phyloP scores from a whole-genome alignment of 805 yeast genomes.

The Yarrowia divulgata region DNA sequence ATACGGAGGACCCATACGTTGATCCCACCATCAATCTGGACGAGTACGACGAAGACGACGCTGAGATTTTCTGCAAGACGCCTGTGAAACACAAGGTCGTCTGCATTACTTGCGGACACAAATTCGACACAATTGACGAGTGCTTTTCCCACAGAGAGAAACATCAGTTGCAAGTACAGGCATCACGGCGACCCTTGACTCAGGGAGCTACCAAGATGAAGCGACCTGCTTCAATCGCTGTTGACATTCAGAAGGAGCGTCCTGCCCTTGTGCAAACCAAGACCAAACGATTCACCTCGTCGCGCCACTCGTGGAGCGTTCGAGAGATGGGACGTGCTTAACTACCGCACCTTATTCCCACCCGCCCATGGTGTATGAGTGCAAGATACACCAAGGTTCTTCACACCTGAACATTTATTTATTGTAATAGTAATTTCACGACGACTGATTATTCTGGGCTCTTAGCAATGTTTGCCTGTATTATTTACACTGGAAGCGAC shows the following conservation, averaged over 20 bases:
- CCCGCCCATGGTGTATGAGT: no score
- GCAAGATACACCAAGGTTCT: background rate
- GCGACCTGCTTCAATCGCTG: slow-evolving; percentile 23
- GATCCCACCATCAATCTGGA: slow-evolving; percentile 36
- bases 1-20: slow-evolving; percentile 24
- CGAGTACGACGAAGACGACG: slow-evolving; percentile 34
- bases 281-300: slow-evolving; percentile 13
- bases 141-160: slow-evolving; percentile 12
- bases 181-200: background rate
- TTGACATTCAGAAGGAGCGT: slow-evolving; percentile 17
- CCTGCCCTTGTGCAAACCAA: slow-evolving; percentile 28
- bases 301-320: slow-evolving; percentile 34
- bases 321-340: slow-evolving; percentile 13
- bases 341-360: background rate
- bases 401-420: slow-evolving; percentile 17
- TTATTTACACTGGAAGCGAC: background rate
- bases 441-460: background rate
- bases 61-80: slow-evolving; percentile 12
- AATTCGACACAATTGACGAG: slow-evolving; percentile 31
- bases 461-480: background rate
- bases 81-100: slow-evolving; percentile 32
- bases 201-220: slow-evolving; percentile 8
- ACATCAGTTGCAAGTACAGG: background rate
- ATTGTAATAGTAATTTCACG: slow-evolving; percentile 15
- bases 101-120: slow-evolving; percentile 29